Percentiles rank a stretch among this genome's conserved stretches.
These are phyloP conservation scores for Penicillium parvum DNA, from an alignment of 495 filamentous ascomycete species.

Conservation along the genomic window DNA sequence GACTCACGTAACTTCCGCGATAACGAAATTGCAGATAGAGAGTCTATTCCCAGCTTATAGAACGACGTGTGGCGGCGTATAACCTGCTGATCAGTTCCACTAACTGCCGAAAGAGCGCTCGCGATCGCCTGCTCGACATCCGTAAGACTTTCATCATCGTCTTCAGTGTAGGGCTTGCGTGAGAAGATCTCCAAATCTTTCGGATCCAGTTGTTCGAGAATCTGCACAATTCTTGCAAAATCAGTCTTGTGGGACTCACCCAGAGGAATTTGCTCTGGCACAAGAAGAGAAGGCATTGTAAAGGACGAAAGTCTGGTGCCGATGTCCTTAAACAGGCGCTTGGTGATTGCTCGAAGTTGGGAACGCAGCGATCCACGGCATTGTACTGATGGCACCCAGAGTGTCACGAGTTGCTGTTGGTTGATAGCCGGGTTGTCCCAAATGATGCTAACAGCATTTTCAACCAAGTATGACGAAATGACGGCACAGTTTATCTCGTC, in stretches of 20 bases:
- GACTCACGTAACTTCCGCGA: constrained; percentile 45
- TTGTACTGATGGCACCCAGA: constrained; percentile 47
- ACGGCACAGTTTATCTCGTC: constrained; percentile 61
- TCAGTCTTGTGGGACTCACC: constrained; percentile 65
- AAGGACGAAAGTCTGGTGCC: constrained; percentile 51
- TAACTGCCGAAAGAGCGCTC: constrained; percentile 44
- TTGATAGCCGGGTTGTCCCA: constrained; percentile 22
- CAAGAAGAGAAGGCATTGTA: constrained; percentile 62
- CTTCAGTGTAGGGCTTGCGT: background rate
- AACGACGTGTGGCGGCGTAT: constrained; percentile 51
- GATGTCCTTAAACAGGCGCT: constrained; percentile 39
- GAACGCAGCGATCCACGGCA: background rate
- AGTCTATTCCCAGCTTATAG: constrained; percentile 69
- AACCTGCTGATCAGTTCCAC: constrained; percentile 35
- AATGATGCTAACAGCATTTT: constrained; percentile 52
- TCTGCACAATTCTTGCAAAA: constrained; percentile 33
- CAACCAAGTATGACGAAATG: constrained; percentile 35
- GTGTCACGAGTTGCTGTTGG: constrained; percentile 50
- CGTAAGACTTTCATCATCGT: constrained; percentile 30
- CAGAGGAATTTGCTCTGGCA: constrained; percentile 60
- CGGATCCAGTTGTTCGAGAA: constrained; percentile 23
- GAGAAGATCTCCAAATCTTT: constrained; percentile 25
- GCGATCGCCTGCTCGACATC: constrained; percentile 43
- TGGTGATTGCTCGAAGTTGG: constrained; percentile 16
- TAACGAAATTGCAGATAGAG: constrained; percentile 70